phyloP scores from a whole-genome alignment of 352 stramenopile species.

The Pythium dissotocum region DNA sequence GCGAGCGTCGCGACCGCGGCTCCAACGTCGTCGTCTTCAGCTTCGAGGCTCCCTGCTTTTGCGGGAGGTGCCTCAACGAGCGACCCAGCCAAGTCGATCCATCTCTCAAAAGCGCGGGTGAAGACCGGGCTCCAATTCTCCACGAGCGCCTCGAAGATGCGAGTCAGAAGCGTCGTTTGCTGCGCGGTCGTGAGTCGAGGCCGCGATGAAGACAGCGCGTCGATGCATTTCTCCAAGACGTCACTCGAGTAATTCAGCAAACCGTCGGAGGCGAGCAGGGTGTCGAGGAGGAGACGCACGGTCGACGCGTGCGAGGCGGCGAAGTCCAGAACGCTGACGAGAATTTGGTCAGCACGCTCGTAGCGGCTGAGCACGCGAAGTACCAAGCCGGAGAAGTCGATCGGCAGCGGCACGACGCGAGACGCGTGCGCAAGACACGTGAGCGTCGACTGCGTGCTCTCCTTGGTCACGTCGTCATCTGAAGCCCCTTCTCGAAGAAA shows the following conservation, averaged over 20 bases:
- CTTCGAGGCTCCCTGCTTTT: constrained; percentile 5
- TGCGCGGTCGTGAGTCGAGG: neutral
- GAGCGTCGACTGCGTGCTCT: neutral
- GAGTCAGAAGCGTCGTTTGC: constrained; percentile 10
- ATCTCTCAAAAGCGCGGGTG: constrained; percentile 1
- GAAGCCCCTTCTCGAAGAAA: constrained; percentile 13
- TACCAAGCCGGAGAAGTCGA: constrained; percentile 12
- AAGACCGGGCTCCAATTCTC: neutral
- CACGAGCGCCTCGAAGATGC: constrained; percentile 17
- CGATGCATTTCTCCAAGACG: neutral
- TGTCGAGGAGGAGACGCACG: constrained; percentile 3
- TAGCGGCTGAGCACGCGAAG: constrained; percentile 10
- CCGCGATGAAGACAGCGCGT: neutral
- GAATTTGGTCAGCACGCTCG: neutral
- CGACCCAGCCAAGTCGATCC: constrained; percentile 11
- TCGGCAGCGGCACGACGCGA: constrained; percentile 3
- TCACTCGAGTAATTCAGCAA: constrained; percentile 10
- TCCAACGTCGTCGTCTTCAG: neutral
- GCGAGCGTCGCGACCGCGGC: neutral
- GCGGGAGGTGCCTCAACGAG: neutral
- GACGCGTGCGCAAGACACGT: constrained; percentile 7
- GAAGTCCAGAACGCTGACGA: constrained; percentile 9
- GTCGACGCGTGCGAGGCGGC: constrained; percentile 13
- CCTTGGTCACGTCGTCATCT: neutral
- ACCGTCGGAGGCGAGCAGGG: constrained; percentile 7